Percentiles rank a stretch among this genome's conserved stretches.
These are phyloP conservation scores for Ulmus americana DNA, from an alignment of 331 rosid genomes.

Conservation along the genomic window DNA sequence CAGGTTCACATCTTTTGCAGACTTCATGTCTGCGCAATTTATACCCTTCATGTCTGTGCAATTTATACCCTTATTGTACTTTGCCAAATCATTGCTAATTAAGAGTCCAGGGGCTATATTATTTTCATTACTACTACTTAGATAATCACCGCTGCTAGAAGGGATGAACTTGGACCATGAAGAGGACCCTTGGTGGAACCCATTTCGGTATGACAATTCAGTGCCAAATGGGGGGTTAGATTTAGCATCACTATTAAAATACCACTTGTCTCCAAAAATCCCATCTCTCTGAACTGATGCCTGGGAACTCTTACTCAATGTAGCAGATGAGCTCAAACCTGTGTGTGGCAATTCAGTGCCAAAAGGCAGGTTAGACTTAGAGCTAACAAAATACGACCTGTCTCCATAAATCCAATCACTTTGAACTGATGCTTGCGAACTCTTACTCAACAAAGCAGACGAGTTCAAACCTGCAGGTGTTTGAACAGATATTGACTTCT, in stretches of 20 bases:
- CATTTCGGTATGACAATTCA: constrained; percentile 41
- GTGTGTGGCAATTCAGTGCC: constrained; percentile 32
- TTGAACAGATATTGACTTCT: constrained; percentile 51
- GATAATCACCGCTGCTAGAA: constrained; percentile 47
- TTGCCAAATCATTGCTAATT: constrained; percentile 35
- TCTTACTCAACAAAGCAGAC: constrained; percentile 38
- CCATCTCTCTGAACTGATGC: constrained; percentile 51
- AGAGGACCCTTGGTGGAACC: constrained; percentile 48
- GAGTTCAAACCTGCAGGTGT: constrained; percentile 36
- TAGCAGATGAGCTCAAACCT: constrained; percentile 20
- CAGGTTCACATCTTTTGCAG: constrained; percentile 54
- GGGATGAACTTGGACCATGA: constrained; percentile 50
- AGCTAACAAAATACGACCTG: constrained; percentile 45
- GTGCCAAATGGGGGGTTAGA: constrained; percentile 37
- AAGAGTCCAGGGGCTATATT: constrained; percentile 38
- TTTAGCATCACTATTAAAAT: constrained; percentile 42
- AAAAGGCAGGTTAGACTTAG: constrained; percentile 42
- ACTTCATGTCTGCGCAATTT: constrained; percentile 38
- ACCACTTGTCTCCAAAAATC: constrained; percentile 54
- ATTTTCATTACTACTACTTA: constrained; percentile 34
- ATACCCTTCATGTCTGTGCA: constrained; percentile 43
- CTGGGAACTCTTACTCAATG: constrained; percentile 43
- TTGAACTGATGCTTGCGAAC: constrained; percentile 48
- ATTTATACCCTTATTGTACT: constrained; percentile 42
- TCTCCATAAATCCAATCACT: constrained; percentile 51